A percentile compares a stretch with the other conserved stretches of the same genome.
phyloP scores from a whole-genome alignment of 129 eudicot genomes.

The Flaveria sonorensis region DNA sequence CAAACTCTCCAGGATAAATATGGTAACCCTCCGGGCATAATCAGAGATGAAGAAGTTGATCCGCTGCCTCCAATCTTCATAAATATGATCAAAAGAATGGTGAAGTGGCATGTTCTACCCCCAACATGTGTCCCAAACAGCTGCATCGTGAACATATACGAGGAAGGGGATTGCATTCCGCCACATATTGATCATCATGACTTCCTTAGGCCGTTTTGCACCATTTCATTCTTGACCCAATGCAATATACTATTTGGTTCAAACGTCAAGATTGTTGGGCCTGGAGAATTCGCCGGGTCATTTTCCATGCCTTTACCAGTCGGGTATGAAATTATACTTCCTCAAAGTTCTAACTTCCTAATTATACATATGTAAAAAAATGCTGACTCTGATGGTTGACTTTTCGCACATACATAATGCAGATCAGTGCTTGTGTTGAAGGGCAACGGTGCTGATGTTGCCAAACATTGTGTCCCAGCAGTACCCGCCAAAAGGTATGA shows the following conservation, averaged over 20 bases:
- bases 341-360: background rate
- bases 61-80: slow-evolving; percentile 60
- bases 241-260: slow-evolving; percentile 68
- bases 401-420: slow-evolving; percentile 20
- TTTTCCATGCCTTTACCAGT: slow-evolving; percentile 62
- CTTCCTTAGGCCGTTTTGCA: slow-evolving; percentile 68
- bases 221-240: slow-evolving; percentile 66
- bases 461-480: slow-evolving; percentile 73
- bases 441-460: slow-evolving; percentile 76
- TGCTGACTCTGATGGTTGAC: slow-evolving; percentile 13
- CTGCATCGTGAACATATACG: slow-evolving; percentile 74
- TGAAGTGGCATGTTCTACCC: slow-evolving; percentile 66
- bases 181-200: slow-evolving; percentile 84
- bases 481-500: slow-evolving; percentile 68
- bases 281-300: slow-evolving; percentile 70
- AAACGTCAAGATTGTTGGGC: slow-evolving; percentile 52
- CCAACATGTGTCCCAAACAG: slow-evolving; percentile 64
- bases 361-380: background rate
- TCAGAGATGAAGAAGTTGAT: slow-evolving; percentile 68
- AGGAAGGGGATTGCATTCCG: slow-evolving; percentile 76
- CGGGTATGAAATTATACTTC: slow-evolving; percentile 40
- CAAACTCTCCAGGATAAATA: slow-evolving; percentile 51
- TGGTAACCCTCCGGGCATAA: slow-evolving; percentile 75
- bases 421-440: slow-evolving; percentile 73
- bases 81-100: slow-evolving; percentile 62